Percentiles rank a stretch among this genome's conserved stretches.
These are phyloP conservation scores for Rubia balearica DNA, from an alignment of 305 asterid species.

Conservation along the genomic window DNA sequence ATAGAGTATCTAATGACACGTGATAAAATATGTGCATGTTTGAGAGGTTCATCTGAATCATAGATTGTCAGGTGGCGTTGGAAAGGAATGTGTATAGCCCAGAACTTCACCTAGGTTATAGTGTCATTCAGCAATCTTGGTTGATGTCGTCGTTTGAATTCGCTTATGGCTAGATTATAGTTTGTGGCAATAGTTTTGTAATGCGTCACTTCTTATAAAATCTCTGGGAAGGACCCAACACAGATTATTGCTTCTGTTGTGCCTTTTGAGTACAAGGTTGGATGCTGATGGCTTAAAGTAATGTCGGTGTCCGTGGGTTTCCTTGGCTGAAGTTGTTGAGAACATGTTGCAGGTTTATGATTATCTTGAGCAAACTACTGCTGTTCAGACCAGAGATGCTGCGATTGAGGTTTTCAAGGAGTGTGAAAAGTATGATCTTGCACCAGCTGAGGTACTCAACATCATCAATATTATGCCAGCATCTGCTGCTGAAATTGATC, in stretches of 20 bases:
- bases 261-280: slow-evolving; percentile 74
- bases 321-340: slow-evolving; percentile 2
- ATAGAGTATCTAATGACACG: no score
- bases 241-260: slow-evolving; percentile 49
- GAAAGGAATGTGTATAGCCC: no score
- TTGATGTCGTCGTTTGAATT: neutral
- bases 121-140: neutral
- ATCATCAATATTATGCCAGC: slow-evolving; percentile 65
- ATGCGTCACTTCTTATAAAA: slow-evolving; percentile 26
- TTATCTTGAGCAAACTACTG: slow-evolving; percentile 58
- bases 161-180: no score
- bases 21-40: no score
- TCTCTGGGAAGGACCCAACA: slow-evolving; percentile 70
- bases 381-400: slow-evolving; percentile 53
- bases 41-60: no score
- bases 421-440: slow-evolving; percentile 42
- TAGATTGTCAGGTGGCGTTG: no score
- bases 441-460: slow-evolving; percentile 69
- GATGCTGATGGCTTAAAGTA: slow-evolving; percentile 11
- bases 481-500: slow-evolving; percentile 39
- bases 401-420: slow-evolving; percentile 34
- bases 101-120: no score
- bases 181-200: neutral
- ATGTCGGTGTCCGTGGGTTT: neutral
- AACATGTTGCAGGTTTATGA: slow-evolving; percentile 49